Evolutionary conservation across 202 grass and related monocot genomes (phyloP), one percentile per base, ranked within the genome.

Genomic region (Carex arenaria): DNA sequence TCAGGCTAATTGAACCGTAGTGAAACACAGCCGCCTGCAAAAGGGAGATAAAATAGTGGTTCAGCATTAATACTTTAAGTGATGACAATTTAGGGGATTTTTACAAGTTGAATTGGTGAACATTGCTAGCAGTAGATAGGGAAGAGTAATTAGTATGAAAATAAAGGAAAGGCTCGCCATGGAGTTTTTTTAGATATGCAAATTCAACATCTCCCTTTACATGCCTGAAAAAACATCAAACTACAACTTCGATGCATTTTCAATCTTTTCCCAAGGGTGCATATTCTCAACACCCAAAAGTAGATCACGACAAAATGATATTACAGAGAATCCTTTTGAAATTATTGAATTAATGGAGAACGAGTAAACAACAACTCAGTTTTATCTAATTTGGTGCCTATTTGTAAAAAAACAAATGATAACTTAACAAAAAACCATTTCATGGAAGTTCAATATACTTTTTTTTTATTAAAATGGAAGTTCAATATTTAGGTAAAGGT

Each of bases 1-100:
- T 99, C 83, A 99, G 86, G 70, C 96, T 96, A 84, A 99, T 99
- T 89, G 96, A 99, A 86, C 93, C 91, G 64, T 99, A 99, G 88
- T 99, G 96, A 72, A 99, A 99, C 22, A 92, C 86, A 14, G 91
- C 80, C 22, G 93, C 96, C 96, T 99, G 89, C 6, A 67, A 13
- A 47, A 40, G 28, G 34, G 13, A 6, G 17, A 76, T 10, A 79
- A 56, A 38, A 38, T 38, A 38, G 36, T 38, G 36, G 36, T 38
- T 38, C 36, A 38, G 36, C 36, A 38, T 6, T 38, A 38, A 38
- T 4, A 38, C 36, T 38, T 38, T 38, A 38, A 38, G 36, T 38
- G 36, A 14, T 76, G 15, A 55, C 5, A 17, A 76, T 34, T n/a
- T 17, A 32, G 7, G 26, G 13, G 12, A 4, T 7, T 67, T 67